Percentiles rank a stretch among this genome's conserved stretches.
phyloP scores from a whole-genome alignment of 352 stramenopile genomes.

The Pythium grandisporangium region DNA sequence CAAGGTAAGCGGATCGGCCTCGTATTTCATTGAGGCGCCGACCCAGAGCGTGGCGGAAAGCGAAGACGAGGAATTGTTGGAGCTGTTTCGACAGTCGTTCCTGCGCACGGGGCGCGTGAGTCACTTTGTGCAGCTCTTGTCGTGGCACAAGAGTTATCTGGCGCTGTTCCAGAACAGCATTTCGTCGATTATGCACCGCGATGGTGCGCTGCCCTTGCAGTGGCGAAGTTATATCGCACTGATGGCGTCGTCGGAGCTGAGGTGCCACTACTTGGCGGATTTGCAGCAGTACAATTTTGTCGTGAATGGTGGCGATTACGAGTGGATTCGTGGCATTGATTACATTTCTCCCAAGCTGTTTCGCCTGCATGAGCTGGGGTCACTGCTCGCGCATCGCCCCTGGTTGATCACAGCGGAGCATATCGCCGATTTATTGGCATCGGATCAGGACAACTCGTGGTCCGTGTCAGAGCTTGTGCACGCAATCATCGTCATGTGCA shows the following conservation, averaged over 20 bases:
- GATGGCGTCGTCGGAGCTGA: slow-evolving; percentile 69
- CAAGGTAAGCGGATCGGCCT: slow-evolving; percentile 24
- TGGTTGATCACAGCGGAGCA: slow-evolving; percentile 75
- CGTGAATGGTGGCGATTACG: slow-evolving; percentile 62
- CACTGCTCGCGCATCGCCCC: slow-evolving; percentile 74
- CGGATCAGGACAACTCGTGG: slow-evolving; percentile 73
- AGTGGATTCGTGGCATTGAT: slow-evolving; percentile 81
- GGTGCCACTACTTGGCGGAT: slow-evolving; percentile 74
- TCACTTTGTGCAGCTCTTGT: slow-evolving; percentile 67
- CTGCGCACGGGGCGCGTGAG: slow-evolving; percentile 61
- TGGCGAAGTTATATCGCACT: slow-evolving; percentile 82
- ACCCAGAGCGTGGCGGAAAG: slow-evolving; percentile 20
- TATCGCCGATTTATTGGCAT: slow-evolving; percentile 60
- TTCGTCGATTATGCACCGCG: slow-evolving; percentile 57
- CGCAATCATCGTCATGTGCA: slow-evolving; percentile 77
- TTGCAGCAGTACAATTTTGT: slow-evolving; percentile 81
- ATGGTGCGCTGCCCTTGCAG: slow-evolving; percentile 68
- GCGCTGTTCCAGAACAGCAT: slow-evolving; percentile 56
- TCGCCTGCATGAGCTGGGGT: slow-evolving; percentile 71
- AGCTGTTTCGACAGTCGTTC: slow-evolving; percentile 49
- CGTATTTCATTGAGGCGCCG: slow-evolving; percentile 52
- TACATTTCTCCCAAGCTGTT: slow-evolving; percentile 79
- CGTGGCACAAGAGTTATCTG: slow-evolving; percentile 75
- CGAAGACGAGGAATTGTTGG: slow-evolving; percentile 35
- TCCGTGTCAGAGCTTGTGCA: slow-evolving; percentile 83